Conservation (phyloP, 768 basidiomycete genomes). For the Artomyces pyxidatus region DNA sequence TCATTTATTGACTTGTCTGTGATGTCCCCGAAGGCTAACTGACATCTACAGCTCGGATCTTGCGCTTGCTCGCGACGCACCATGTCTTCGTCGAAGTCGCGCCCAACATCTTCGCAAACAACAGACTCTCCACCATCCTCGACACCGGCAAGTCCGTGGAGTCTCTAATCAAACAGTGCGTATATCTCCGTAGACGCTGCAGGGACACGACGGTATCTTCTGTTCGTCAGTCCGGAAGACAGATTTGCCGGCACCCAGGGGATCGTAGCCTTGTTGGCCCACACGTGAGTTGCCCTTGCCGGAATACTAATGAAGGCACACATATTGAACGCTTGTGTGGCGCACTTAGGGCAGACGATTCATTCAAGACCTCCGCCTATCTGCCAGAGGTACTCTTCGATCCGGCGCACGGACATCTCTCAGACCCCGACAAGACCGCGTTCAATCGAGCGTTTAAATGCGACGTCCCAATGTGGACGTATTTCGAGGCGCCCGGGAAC, state of each 20-base stretch:
- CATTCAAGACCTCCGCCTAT: conserved; percentile 16
- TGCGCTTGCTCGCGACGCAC: conserved; percentile 18
- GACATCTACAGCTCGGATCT: conserved; percentile 14
- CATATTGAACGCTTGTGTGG: no score
- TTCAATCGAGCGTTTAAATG: not conserved
- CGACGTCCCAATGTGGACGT: not conserved
- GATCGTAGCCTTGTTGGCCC: no score
- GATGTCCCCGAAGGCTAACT: no score
- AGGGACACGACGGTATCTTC: no score
- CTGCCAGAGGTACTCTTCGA: conserved; percentile 17
- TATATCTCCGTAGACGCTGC: no score
- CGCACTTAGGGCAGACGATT: conserved; percentile 21
- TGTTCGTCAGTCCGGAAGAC: no score
- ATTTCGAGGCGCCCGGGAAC: conserved; percentile 1
- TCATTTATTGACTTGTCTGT: no score
- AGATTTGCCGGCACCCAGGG: no score
- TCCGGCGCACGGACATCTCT: not conserved
- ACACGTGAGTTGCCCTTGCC: no score
- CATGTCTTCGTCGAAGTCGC: conserved; percentile 19
- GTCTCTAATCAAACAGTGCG: no score
- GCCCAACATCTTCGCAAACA: conserved; percentile 16
- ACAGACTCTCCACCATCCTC: conserved; percentile 11
- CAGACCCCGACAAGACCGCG: not conserved
- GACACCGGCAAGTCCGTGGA: conserved; percentile 15
- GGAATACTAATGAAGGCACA: no score